Base-by-base conservation (phyloP, 108 stramenopile genomes). In the Cyclostephanos tholiformis region DNA sequence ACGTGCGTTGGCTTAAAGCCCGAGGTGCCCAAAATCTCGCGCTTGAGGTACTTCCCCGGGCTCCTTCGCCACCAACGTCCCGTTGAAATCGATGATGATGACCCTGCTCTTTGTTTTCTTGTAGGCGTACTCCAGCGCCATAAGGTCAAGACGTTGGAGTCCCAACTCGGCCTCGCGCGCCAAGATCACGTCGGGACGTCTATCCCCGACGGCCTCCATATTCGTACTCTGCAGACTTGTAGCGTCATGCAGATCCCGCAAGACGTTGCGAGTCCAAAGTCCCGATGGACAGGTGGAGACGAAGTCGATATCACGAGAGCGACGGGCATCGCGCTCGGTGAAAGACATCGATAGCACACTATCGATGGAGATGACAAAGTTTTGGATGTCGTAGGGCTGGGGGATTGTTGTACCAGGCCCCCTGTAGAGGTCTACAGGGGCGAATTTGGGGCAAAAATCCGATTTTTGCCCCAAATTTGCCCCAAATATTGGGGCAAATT, bases 61-160 rank as follows among this genome's bases (percentile, higher is more conserved):
- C 75, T 99, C 98, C 69, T 98, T 98, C 35, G 89, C 75, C 1
- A 99, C 88, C 51, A 99, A 90, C 4, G 98, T 98, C 5, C 99
- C 98, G 56, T 98, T 98, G 74, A 97, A 99, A 79, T 99, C 99
- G 56, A 97, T 76, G 55, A 99, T 66, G 62, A 99, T 89, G 23
- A 99, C 94, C 19, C 99, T 87, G n/a, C 84, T 83, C 66, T 72
- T 84, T 4, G 94, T 72, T 4, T 39, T 50, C 13, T 85, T 75
- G 71, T 95, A 98, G 10, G 94, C 95, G 2, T 65, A 68, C 64
- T 85, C 80, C 67, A 98, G 69, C 6, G 82, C 80, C 55, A 53
- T 58, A 26, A 85, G 55, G 53, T 88, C 88, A 26, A 97, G 77
- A 39, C 77, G 80, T 23, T 75, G 74, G 26, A 90, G 88, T 29